A percentile compares a stretch with the other conserved stretches of the same genome.
Conservation (phyloP, 805 yeast genomes). For the Saccharomyces eubayanus region DNA sequence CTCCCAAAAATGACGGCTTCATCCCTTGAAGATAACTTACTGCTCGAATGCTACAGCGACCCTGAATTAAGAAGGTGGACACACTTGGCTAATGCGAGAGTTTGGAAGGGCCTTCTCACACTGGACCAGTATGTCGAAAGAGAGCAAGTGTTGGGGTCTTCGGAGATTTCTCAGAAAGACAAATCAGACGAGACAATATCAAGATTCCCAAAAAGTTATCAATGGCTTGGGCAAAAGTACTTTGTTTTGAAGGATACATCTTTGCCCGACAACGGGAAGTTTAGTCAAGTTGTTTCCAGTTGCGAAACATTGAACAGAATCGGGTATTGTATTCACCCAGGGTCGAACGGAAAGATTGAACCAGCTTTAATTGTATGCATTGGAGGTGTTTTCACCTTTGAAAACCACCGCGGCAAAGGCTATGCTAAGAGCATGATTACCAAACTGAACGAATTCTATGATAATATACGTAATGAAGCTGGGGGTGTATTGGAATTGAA, state of each 20-base stretch:
- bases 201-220: slow-evolving; percentile 11
- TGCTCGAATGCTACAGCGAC: slow-evolving; percentile 21
- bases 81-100: slow-evolving; percentile 28
- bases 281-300: slow-evolving; percentile 33
- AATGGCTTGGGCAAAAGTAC: slow-evolving; percentile 31
- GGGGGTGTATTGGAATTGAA: slow-evolving; percentile 24
- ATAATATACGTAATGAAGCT: slow-evolving; percentile 16
- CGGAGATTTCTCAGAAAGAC: slow-evolving; percentile 21
- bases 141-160: slow-evolving; percentile 28
- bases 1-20: background rate
- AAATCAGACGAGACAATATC: slow-evolving; percentile 8
- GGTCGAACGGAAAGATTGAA: slow-evolving; percentile 18
- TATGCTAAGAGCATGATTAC: slow-evolving; percentile 45
- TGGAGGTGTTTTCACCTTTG: slow-evolving; percentile 54
- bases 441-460: slow-evolving; percentile 30
- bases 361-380: slow-evolving; percentile 35
- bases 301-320: slow-evolving; percentile 36
- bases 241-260: slow-evolving; percentile 28
- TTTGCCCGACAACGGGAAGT: slow-evolving; percentile 17
- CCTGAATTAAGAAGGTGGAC: slow-evolving; percentile 32
- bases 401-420: slow-evolving; percentile 43
- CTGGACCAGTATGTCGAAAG: slow-evolving; percentile 33
- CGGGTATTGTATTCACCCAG: slow-evolving; percentile 27
- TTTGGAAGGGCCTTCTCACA: slow-evolving; percentile 31
- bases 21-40: slow-evolving; percentile 1